A percentile compares a stretch with the other conserved stretches of the same genome.
These are phyloP conservation scores for Rhazya stricta DNA, from an alignment of 257 asterid species.

Conservation along the genomic window DNA sequence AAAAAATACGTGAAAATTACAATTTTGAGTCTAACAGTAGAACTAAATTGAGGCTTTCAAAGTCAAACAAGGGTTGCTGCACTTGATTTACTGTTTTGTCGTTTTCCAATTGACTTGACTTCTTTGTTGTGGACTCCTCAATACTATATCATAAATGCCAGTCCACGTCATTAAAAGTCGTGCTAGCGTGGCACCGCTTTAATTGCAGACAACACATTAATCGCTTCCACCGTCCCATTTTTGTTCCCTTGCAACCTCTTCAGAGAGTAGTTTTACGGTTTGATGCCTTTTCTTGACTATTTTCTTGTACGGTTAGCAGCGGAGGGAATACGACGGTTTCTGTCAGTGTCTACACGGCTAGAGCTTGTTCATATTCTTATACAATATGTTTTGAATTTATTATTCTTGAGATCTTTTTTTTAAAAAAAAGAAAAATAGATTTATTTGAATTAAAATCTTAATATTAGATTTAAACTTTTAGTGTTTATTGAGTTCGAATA, in stretches of 20 bases:
- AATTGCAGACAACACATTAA: background rate
- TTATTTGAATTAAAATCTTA: no score
- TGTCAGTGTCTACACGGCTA: background rate
- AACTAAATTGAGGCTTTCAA: background rate
- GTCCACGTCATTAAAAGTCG: background rate
- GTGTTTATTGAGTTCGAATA: no score
- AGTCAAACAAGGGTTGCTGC: slow-evolving; percentile 7
- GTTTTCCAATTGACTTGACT: slow-evolving; percentile 6
- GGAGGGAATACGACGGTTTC: background rate
- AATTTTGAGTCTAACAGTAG: background rate
- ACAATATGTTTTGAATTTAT: no score
- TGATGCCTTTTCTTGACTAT: background rate
- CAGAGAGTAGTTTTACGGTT: background rate
- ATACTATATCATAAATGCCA: background rate
- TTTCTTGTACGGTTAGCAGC: background rate
- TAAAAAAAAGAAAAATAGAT: no score
- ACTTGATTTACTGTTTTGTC: slow-evolving; percentile 12
- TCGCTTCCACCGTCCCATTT: background rate
- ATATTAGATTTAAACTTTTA: no score
- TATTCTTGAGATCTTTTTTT: no score
- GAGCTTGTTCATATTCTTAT: no score
- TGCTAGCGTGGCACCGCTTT: background rate
- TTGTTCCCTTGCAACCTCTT: background rate
- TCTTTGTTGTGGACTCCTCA: no score
- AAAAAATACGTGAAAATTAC: background rate